Evolutionary conservation across 345 rosid genomes (phyloP), one percentile per base, ranked within the genome.

Genomic region (Dipteronia dyeriana): DNA sequence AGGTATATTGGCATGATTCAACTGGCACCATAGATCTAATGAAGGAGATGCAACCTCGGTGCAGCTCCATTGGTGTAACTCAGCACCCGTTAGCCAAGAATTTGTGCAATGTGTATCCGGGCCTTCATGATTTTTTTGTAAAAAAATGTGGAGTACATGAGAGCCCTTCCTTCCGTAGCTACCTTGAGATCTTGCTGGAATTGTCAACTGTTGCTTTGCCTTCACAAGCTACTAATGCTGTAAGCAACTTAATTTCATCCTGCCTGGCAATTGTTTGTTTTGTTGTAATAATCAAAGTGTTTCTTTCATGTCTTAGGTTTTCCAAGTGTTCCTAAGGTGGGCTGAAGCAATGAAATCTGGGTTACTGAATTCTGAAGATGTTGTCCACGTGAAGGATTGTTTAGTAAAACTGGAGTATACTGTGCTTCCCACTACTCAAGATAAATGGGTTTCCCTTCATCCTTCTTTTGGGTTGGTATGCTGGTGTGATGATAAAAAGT

Each of bases 381-480:
- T 91, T 57, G 66, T 31, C 75, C 79, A 72, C 79, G 81, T 96
- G 61, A 91, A 86, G 83, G 91, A 91, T 65, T 84, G 85, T 80
- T 90, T 96, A 79, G 63, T 45, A 73, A 85, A 90, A 84, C 71
- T 75, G 71, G 96, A 93, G 43, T 88, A 79, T 79, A 82, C 88
- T 3, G 88, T 92, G 78, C 94, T 95, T 81, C 98, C 97, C 73
- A 88, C 99, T 51, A 71, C 74, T 57, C 79, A 74, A 62, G 90
- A 92, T 78, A 90, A 88, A 80, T 95, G 97, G 98, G 97, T 92
- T 70, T 93, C 98, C 26, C 76, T 93, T 68, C 97, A 95, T 80
- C 86, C 92, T 70, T 92, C 97, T 31, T 90, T 83, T 70, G 95
- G 97, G 83, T 86, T 88, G 43, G 88, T 93, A 31, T 93, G 96